phyloP scores from a whole-genome alignment of 1,139 yeast species.

The Hyphopichia pseudoburtonii region DNA sequence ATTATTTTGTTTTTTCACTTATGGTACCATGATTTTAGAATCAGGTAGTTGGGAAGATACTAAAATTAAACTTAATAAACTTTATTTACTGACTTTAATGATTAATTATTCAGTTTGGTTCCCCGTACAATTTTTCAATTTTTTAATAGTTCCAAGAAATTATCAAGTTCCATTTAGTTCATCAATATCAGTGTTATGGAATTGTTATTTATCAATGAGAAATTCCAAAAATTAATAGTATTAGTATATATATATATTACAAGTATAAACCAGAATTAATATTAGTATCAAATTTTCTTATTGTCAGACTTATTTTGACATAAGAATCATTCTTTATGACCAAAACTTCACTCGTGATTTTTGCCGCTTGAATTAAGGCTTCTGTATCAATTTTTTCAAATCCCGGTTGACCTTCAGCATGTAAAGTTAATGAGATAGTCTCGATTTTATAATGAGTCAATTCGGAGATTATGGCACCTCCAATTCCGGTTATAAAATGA shows the following conservation, averaged over 20 bases:
- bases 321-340: conserved; percentile 15
- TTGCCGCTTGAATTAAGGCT: conserved; percentile 35
- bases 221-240: conserved; percentile 34
- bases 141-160: conserved; percentile 72
- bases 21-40: conserved; percentile 81
- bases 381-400: conserved; percentile 45
- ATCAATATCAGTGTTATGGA: conserved; percentile 88
- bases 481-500: conserved; percentile 52
- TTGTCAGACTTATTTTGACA: conserved; percentile 25
- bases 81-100: conserved; percentile 74
- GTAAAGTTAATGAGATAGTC: conserved; percentile 31
- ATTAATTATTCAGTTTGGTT: conserved; percentile 93
- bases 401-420: conserved; percentile 61
- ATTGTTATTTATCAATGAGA: conserved; percentile 82
- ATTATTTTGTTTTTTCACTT: conserved; percentile 75
- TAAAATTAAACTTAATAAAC: conserved; percentile 56
- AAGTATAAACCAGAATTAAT: conserved; percentile 43
- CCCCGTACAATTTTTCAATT: conserved; percentile 86
- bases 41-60: conserved; percentile 68
- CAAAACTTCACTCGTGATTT: conserved; percentile 19
- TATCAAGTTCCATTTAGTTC: conserved; percentile 92
- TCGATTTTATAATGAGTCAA: conserved; percentile 12
- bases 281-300: conserved; percentile 36
- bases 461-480: conserved; percentile 42
- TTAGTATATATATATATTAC: conserved; percentile 11